Evolutionary conservation across 768 basidiomycete genomes (phyloP), one percentile per base, ranked within the genome.

Genomic region (Lentinula raphanica): DNA sequence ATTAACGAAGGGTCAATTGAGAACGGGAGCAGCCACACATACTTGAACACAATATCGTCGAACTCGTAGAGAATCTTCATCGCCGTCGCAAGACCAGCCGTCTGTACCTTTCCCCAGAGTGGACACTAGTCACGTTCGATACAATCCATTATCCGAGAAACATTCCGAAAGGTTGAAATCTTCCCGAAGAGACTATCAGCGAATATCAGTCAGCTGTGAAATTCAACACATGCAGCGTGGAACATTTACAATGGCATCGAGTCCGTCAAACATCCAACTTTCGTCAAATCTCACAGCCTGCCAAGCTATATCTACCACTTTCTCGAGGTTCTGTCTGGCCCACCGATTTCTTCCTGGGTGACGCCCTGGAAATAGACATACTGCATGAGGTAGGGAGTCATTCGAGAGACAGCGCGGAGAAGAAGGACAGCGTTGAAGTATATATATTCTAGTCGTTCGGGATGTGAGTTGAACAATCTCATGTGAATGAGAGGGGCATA

Each of bases 61-160:
- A 96, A 79, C 70, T 97, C 95, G 66, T 98, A 99, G 9, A 99
- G 73, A 49, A 98, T 87, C 70, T 99, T 99, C 58, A 99, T 75
- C 1, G 96, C 97, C 3, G 97, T 98, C 3, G 91, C 97, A 35
- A 98, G 67, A n/a, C 97, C 97, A 0, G 89, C 93, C 4, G 93
- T 92, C 72, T 98, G 97, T 3, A 98, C 81, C 71, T 98, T 98
- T 25, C 97, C 97, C 97, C 97, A 98, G 6, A 99, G 76, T 11
- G 94, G 83, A 67, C 97, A 99, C 71, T 98, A 98, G 74, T 96
- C 94, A 68, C 97, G 98, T 6, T 95, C 97, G n/a, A 98, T 90
- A 68, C 97, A 98, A 64, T 98, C 97, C 94, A 98, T 98, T 63
- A 98, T 98, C 32, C 90, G 84, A 23, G 90, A 88, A 11, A 99